Evolutionary conservation across 208 protist species (phyloP), one percentile per base, ranked within the genome.

Genomic region (Phytomonas sp.): DNA sequence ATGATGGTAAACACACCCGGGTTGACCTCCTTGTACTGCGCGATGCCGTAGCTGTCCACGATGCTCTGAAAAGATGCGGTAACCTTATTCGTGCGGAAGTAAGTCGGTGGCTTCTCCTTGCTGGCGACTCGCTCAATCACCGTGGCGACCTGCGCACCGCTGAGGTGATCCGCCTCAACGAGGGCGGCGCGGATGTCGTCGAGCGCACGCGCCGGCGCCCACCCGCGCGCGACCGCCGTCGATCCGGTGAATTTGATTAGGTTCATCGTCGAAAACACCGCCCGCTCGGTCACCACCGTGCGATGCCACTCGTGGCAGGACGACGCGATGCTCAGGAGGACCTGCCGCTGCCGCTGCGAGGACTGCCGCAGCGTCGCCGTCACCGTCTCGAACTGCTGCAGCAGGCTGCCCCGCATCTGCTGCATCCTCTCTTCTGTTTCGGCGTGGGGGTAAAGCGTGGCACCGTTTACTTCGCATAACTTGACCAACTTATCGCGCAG

Each of bases 11-110:
- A 97, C 30, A 97, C 92, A 29, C 90, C 96, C 26, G 94, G 91
- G 78, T 98, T 98, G n/a, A 97, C 74, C 76, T 98, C 94, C 62
- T 94, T 89, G 76, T 96, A 96, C 20, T 84, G 72, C 9, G 98
- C 95, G 77, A 98, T 89, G 76, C 98, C 98, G 82, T 99, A 99
- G 32, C 98, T 94, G 80, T 99, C 97, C 9, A 99, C 95, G 76
- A 99, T 98, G 34, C 76, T 71, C 81, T 99, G 98, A 82, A 99
- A 99, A 40, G 78, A 91, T 4, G 61, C 66, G 63, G 97, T 99
- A 73, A 99, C 98, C 74, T 98, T 98, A 83, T 98, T 99, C 7
- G 91, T 98, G 72, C 87, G 78, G 81, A 99, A 99, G 81, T 92
- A 98, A 8, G 99, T 99, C 26, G 99, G 99, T 40, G 98, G 98